Base-by-base conservation (phyloP, 2,329 filamentous ascomycete genomes). In the Fusarium napiforme region DNA sequence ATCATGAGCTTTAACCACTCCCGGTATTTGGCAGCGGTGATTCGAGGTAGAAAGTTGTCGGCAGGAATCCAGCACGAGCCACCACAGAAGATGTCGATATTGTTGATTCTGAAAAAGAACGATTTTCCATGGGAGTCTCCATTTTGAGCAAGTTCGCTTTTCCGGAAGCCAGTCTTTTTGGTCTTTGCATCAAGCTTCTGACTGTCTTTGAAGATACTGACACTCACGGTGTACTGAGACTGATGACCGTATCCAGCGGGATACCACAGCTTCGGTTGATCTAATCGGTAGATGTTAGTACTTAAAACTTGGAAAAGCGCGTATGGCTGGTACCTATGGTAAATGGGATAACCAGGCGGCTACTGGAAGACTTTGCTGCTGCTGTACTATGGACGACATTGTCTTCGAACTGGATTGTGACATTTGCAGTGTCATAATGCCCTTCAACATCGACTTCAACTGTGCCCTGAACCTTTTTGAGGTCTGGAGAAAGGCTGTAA, bases 41-140 rank as follows among this genome's bases (percentile, higher is more conserved):
- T 61, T 34, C 59, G 28, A n/a, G 59, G 59, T 9, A 61, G 49
- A 28, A 61, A 30, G 15, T n/a, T 61, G 19, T 61, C 59, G 2
- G 59, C n/a, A 3, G 59, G 59, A 16, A 61, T 61, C 59, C 59
- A 61, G 30, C 59, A 61, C 1, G 49, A 61, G 19, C 59, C 59
- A 9, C 49, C 49, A 15, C 37, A 57, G 18, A 61, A 61, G 7
- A 61, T 30, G 19, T 57, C 59, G 9, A 57, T 28, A 7, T 61
- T 61, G 11, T 61, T 61, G 3, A 61, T 28, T 26, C 18, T 23
- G 9, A 61, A 61, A 37, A 43, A 61, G 49, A 61, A 61, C 1
- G 59, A 61, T 5, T 57, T 43, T 5, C 59, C 49, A 18, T 61
- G 23, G 19, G 34, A 57, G 21, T 61, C 59, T 21, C 6, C 28